These are phyloP conservation scores for Arabidopsis lyrata DNA, from an alignment of 441 rosid genomes.

Conservation along the genomic window DNA sequence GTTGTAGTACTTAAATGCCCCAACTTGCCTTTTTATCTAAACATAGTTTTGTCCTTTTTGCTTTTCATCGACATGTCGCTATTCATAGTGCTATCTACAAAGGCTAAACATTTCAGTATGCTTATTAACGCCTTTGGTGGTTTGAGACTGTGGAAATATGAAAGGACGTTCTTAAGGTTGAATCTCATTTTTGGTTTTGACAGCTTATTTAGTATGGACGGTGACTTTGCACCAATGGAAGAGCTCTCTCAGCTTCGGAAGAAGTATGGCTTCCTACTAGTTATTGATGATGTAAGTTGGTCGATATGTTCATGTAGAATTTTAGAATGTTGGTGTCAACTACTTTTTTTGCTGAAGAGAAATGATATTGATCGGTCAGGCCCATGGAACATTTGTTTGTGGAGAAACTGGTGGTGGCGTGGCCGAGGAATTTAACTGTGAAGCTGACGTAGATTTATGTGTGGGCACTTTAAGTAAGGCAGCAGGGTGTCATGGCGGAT, in stretches of 20 bases:
- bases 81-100: background rate
- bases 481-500: conserved; percentile 98
- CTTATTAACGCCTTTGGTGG: background rate
- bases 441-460: conserved; percentile 79
- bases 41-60: background rate
- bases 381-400: conserved; percentile 98
- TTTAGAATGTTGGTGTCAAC: background rate
- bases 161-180: conserved; percentile 12
- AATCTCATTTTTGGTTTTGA: conserved; percentile 30
- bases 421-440: conserved; percentile 88
- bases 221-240: conserved; percentile 94
- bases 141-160: conserved; percentile 10
- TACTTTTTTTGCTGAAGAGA: conserved; percentile 21
- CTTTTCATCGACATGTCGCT: conserved; percentile 2
- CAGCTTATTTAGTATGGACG: conserved; percentile 99
- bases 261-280: conserved; percentile 78
- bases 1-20: background rate
- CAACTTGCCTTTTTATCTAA: conserved; percentile 5
- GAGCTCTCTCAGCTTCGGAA: conserved; percentile 78
- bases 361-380: conserved; percentile 54
- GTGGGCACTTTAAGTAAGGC: conserved; percentile 97
- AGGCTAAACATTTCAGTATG: conserved; percentile 13
- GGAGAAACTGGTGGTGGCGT: conserved; percentile 95
- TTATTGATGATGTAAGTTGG: conserved; percentile 88
- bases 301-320: conserved; percentile 4